Base-by-base conservation (phyloP, 2,329 filamentous ascomycete genomes). In the Aureobasidium sp. region DNA sequence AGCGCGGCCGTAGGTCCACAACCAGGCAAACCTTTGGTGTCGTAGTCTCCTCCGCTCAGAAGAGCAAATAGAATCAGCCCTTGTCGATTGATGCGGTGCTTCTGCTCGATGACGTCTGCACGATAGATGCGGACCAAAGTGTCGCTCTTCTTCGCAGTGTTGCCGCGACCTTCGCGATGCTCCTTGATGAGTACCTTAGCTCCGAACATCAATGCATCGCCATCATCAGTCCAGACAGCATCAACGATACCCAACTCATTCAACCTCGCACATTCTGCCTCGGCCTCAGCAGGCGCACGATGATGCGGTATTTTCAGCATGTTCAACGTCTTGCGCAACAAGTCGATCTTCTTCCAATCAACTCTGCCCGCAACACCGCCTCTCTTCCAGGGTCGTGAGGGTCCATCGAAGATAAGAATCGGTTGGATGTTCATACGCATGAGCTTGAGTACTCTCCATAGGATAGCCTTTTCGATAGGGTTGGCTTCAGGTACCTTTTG, bases 401-500 rank as follows among this genome's bases (percentile, higher is more conserved):
- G 72, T 0, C 82, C 81, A 62, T 84, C 82, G 64, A 82, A 83
- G 3, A 85, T 77, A 62, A 84, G 83, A 7, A 84, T 66, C 1
- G 80, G 73, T 44, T 81, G 76, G 6, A 85, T 78, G 17, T 81
- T 77, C 6, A 80, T 73, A 23, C 75, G 75, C 29, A 82, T 72
- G 1, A 83, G 74, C 5, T 76, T 74, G 53, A 79, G 68, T 63
- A 81, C 70, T 7, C 75, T 72, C 64, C 70, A 75, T 36, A 78
- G 70, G 51, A 78, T 75, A 3, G 66, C 64, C 61, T 77, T 78
- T 64, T 78, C 76, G 13, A 76, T 71, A 4, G 76, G 75, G 63
- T 76, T 76, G 27, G 72, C 76, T 5, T 71, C 73, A 6, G 67
- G 67, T 36, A 70, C 68, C n/a, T 67, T 71, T 52, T 76, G 65